phyloP scores from a whole-genome alignment of 495 filamentous ascomycete species.

The Penicillium odoratum region DNA sequence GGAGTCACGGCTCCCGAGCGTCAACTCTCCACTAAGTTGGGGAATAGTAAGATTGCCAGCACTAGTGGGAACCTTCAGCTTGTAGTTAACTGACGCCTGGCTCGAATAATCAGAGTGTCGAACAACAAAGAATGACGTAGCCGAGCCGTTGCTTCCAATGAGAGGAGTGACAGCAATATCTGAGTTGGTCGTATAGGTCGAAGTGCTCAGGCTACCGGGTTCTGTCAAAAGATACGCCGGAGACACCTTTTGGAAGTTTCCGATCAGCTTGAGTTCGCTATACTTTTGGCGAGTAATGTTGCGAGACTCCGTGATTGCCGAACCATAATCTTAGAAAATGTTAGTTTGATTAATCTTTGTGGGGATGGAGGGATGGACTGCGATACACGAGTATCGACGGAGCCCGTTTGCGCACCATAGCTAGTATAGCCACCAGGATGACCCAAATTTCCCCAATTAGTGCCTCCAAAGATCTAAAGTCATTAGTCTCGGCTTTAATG shows the following conservation, averaged over 20 bases:
- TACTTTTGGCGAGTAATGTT: constrained; percentile 72
- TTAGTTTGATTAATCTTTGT: too few relatives aligned
- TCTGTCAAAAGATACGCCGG: constrained; percentile 62
- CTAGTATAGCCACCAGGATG: constrained; percentile 67
- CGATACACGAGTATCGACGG: too few relatives aligned
- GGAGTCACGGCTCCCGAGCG: constrained; percentile 70
- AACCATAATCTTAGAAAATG: constrained; percentile 67
- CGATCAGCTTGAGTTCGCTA: constrained; percentile 72
- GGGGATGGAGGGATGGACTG: too few relatives aligned
- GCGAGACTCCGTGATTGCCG: constrained; percentile 66
- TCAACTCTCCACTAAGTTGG: constrained; percentile 60
- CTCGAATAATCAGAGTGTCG: constrained; percentile 63
- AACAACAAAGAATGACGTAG: constrained; percentile 63
- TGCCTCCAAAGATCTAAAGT: constrained; percentile 61
- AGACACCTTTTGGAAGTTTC: constrained; percentile 68
- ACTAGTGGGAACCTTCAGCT: constrained; percentile 60
- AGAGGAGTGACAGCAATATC: constrained; percentile 60
- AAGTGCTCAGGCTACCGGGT: constrained; percentile 50
- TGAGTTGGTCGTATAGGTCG: constrained; percentile 48
- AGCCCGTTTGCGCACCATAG: too few relatives aligned
- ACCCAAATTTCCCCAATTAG: constrained; percentile 83
- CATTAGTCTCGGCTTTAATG: constrained; percentile 23
- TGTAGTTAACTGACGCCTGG: constrained; percentile 57
- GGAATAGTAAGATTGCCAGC: constrained; percentile 62
- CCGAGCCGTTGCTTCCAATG: constrained; percentile 43